A percentile compares a stretch with the other conserved stretches of the same genome.
Evolutionary conservation across 148 eudicot species (phyloP).

Genomic region (Vaccinium corymbosum): DNA sequence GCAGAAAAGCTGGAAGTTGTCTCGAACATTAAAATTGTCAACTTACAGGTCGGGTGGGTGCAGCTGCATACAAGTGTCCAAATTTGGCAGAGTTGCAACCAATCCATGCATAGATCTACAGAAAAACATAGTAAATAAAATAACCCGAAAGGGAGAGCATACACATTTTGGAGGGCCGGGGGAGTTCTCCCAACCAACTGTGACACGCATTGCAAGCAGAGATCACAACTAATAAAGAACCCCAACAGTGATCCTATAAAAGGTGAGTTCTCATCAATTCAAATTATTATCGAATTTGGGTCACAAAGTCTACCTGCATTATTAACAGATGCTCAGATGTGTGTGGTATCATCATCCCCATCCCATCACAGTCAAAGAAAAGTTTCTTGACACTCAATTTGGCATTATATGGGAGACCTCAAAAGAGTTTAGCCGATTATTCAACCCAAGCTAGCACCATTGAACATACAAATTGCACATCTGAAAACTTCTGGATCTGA

Average conservation of each 20-base stretch:
- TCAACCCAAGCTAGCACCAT: not conserved
- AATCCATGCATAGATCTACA: conserved; percentile 63
- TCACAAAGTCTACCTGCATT: not conserved
- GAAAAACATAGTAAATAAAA: not conserved
- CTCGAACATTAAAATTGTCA: not conserved
- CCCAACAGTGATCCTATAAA: not conserved
- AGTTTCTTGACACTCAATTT: not conserved
- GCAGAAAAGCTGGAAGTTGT: not conserved
- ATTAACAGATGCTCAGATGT: too few species aligned
- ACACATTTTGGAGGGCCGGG: not conserved
- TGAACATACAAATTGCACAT: not conserved
- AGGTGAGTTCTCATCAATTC: conserved; percentile 2
- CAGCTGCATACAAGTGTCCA: conserved; percentile 59
- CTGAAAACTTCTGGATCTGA: not conserved
- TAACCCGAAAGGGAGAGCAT: not conserved
- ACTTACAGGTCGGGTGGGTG: conserved; percentile 56
- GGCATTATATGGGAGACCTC: not conserved
- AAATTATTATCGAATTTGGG: not conserved
- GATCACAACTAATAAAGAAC: not conserved
- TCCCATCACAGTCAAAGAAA: not conserved
- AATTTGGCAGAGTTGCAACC: conserved; percentile 57
- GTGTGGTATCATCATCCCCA: not conserved
- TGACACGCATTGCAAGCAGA: conserved; percentile 3
- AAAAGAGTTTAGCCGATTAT: not conserved
- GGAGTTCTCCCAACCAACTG: not conserved